phyloP scores from a whole-genome alignment of 2,329 filamentous ascomycete species.

The Pseudogymnoascus sp. region DNA sequence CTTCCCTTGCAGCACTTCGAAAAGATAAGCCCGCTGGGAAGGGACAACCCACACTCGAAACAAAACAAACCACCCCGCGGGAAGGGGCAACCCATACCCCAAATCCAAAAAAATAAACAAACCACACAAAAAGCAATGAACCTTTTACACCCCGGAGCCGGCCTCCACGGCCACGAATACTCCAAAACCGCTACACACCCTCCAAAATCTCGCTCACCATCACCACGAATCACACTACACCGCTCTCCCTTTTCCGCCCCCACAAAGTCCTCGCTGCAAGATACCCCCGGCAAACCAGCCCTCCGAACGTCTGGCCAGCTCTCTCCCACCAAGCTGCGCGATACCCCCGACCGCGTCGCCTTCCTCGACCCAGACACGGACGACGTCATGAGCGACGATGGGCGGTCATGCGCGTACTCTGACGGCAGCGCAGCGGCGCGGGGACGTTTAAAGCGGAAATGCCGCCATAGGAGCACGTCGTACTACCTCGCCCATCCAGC shows the following conservation, averaged over 20 bases:
- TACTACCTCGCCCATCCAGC: slow-evolving; percentile 64
- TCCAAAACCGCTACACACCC: slow-evolving; percentile 34
- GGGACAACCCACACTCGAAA: neutral
- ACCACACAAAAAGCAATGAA: neutral
- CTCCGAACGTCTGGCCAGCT: neutral
- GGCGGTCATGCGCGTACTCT: slow-evolving; percentile 18
- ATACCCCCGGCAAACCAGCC: neutral
- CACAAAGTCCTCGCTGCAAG: slow-evolving; percentile 18
- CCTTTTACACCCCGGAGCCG: slow-evolving; percentile 50
- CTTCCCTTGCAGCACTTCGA: neutral
- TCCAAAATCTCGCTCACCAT: slow-evolving; percentile 22
- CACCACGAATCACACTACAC: neutral
- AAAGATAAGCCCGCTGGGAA: neutral
- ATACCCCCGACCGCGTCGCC: neutral
- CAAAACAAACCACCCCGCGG: neutral
- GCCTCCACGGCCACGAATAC: slow-evolving; percentile 55
- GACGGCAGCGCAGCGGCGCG: slow-evolving; percentile 40
- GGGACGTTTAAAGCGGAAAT: slow-evolving; percentile 37
- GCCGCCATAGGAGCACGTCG: slow-evolving; percentile 50
- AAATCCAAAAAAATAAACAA: neutral
- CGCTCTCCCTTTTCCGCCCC: slow-evolving; percentile 12
- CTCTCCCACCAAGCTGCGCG: slow-evolving; percentile 28
- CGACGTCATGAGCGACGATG: neutral
- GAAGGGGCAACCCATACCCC: neutral
- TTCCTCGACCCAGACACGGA: neutral